Base-by-base conservation (phyloP, 179 eudicot species). In the Carnegiea gigantea region DNA sequence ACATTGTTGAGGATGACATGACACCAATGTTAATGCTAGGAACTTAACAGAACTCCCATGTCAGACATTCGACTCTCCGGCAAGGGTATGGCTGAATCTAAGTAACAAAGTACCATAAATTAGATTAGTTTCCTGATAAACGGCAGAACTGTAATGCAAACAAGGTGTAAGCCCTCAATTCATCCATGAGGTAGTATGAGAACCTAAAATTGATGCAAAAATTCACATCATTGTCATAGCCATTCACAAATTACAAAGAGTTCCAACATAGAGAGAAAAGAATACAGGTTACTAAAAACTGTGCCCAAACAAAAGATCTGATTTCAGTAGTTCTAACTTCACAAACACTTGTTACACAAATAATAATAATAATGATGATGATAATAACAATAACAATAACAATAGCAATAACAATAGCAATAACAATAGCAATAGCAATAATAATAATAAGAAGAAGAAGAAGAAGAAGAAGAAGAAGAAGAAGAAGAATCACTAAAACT, bases 401-500 rank as follows among this genome's bases (percentile, higher is more conserved):
- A 28, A 28, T 28, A 28, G 1, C 30, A 28, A 28, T 28, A 28
- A 28, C 30, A 28, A 28, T 28, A 28, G 30, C 30, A 28, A 28
- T 28, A 28, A 1, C 30, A 28, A 28, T 28, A 28, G 30, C 30
- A 28, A 28, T 28, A 28, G 1, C 30, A 28, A 28, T 28, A 28
- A 28, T 28, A 28, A 28, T 28, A 28, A 28, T 7, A 4, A 4
- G 40, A 38, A 38, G 4, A 38, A 38, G 3, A 40, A 1, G 0
- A 40, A 40, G 1, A 40, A 30, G 33, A 30, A 30, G 1, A 30
- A 30, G 33, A 30, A 30, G 1, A 30, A 30, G 33, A 30, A 53
- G 0, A 54, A 53, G 77, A 46, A 36, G 65, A 6, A 65, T 13
- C 76, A 77, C 59, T 64, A 70, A 84, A 71, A 51, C 68, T 74